Evolutionary conservation across 345 rosid species (phyloP).

Genomic region (Gossypium mustelinum): DNA sequence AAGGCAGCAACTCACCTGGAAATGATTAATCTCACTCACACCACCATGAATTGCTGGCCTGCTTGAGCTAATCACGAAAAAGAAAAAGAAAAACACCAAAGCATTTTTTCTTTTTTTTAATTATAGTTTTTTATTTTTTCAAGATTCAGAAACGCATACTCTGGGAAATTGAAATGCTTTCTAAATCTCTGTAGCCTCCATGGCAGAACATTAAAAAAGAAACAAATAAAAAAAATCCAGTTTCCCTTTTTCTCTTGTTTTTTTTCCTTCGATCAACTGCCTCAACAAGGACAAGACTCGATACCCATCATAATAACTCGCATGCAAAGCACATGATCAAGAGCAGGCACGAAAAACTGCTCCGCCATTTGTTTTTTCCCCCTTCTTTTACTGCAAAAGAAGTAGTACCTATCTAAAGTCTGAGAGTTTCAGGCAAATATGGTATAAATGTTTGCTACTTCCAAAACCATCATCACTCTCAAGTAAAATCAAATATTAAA

Average conservation of each 20-base stretch:
- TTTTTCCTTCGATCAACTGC: background rate
- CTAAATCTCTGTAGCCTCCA: conserved; percentile 46
- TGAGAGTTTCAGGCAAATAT: conserved; percentile 17
- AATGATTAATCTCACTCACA: background rate
- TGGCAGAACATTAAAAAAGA: conserved; percentile 17
- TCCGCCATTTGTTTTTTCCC: conserved; percentile 7
- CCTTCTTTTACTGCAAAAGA: conserved; percentile 4
- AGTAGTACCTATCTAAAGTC: background rate
- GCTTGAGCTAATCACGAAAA: too few relatives aligned
- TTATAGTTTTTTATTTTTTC: too few relatives aligned
- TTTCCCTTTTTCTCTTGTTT: conserved; percentile 1
- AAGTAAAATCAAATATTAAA: background rate
- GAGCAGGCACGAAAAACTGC: conserved; percentile 13
- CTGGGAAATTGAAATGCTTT: conserved; percentile 21
- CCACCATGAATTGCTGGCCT: background rate
- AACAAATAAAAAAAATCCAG: background rate
- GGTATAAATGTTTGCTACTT: conserved; percentile 19
- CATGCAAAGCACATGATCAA: conserved; percentile 22
- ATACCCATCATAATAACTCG: conserved; percentile 11
- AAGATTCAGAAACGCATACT: background rate
- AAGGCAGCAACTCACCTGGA: conserved; percentile 24
- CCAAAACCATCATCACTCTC: conserved; percentile 5
- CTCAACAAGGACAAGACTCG: conserved; percentile 22
- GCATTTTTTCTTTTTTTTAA: background rate
- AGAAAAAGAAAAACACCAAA: background rate